Base-by-base conservation (phyloP, 2,329 filamentous ascomycete species). In the Neonectria neomacrospora region DNA sequence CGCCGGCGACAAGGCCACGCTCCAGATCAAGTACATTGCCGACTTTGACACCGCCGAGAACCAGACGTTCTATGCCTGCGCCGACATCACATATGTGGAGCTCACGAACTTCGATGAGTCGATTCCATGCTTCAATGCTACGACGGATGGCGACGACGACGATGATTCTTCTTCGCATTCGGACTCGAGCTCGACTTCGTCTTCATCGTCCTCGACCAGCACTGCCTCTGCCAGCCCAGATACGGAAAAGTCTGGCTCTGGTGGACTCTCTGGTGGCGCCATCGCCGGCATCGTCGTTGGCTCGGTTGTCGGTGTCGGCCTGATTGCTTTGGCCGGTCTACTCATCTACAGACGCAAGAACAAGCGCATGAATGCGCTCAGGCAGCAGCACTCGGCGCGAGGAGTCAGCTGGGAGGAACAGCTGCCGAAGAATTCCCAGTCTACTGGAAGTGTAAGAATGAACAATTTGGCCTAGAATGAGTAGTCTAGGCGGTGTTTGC, bases 271-370 rank as follows among this genome's bases (percentile, higher is more conserved):
- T 14, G 87, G 87, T 20, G 91, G 91, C 44, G 85, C 87, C 20
- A 93, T 94, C 72, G 92, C 91, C 3, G 92, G 91, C 1, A 90
- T 92, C 63, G 90, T 91, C 2, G 82, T 94, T 64, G 92, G 92
- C 32, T 85, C 88, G 3, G 76, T 95, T 9, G 80, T 86, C 10
- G 91, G 88, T 45, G 84, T 88, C 5, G 82, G 83, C 1, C 75
- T 92, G 10, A 75, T 94, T 9, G 82, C 83, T n/a, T 86, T 82
- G 1, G 80, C 90, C 1, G 79, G 87, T 32, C 84, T 91, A 69
- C 77, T 91, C 47, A 85, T 91, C 67, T 76, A 77, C 70, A 69
- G 79, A 3, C 73, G 75, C 18, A 78, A 69, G 61, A 61, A 44
- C 37, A 50, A 57, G 54, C 34, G 48, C 3, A 18, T 62, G 8